Base-by-base conservation (phyloP, 345 rosid genomes). In the Eucalyptus paniculata region DNA sequence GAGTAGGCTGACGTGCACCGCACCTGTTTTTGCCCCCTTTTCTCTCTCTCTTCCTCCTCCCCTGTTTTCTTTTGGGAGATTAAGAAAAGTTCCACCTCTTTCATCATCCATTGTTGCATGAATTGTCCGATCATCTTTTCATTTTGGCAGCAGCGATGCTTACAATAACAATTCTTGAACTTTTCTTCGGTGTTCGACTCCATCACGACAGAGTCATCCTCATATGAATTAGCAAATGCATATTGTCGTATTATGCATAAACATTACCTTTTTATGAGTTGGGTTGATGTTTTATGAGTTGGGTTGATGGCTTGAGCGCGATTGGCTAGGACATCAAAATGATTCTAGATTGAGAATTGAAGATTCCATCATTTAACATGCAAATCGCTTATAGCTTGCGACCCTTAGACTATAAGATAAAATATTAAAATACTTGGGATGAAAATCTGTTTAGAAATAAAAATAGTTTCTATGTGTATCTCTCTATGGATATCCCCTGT, bases 1-100 rank as follows among this genome's bases (percentile, higher is more conserved):
- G 87, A 80, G 87, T 87, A 90, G 87, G 93, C 94, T 94, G 95
- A 93, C 96, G 96, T 91, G 96, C 94, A 86, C 42, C 95, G 93
- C 97, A 95, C 94, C 90, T 88, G 65, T 30, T 40, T 45, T 18
- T 13, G 26, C 40, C 28, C 32, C 32, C 34, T 2, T 7, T 5
- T 34, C 14, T 24, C 28, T 47, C 50, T 56, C 62, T n/a, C 6
- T 9, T 3, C 44, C 12, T 54, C 88, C 5, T 28, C 34, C 56
- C 88, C 21, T 1, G 77, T 65, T n/a, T n/a, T 1, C 77, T 16
- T 65, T n/a, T 16, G 77, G 77, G 40, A n/a, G 77, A 32, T 65
- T 18, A 65, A n/a, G 32, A 7, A 65, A 65, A 65, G 37, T 8
- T 4, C 77, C 8, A 17, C 8, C 77, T n/a, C 77, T 65, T 15